phyloP scores from a whole-genome alignment of 306 rosid genomes.

The Quercus suber region DNA sequence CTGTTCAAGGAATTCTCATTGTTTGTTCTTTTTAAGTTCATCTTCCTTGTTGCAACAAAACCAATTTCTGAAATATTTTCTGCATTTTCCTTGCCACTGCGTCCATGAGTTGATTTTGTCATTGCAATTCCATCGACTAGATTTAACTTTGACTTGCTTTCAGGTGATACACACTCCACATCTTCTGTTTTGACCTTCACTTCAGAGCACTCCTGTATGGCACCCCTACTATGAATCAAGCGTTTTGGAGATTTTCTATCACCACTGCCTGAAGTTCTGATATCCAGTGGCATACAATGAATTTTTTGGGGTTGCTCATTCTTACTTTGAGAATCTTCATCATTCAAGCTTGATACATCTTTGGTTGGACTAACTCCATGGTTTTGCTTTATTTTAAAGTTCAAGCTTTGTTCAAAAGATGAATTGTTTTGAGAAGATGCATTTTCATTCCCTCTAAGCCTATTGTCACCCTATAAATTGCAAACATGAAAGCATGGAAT shows the following conservation, averaged over 20 bases:
- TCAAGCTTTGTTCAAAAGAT: neutral
- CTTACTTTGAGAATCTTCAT: slow-evolving; percentile 13
- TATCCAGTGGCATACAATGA: neutral
- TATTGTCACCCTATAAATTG: slow-evolving; percentile 30
- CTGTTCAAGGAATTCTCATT: slow-evolving; percentile 33
- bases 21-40: slow-evolving; percentile 4
- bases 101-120: slow-evolving; percentile 26
- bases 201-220: slow-evolving; percentile 14
- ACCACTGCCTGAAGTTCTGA: slow-evolving; percentile 11
- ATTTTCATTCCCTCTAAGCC: neutral
- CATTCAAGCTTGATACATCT: slow-evolving; percentile 18
- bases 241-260: slow-evolving; percentile 9
- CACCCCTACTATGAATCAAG: slow-evolving; percentile 3
- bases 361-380: slow-evolving; percentile 14
- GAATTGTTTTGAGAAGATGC: neutral
- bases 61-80: slow-evolving; percentile 31
- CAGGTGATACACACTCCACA: neutral
- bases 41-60: slow-evolving; percentile 58
- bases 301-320: slow-evolving; percentile 1
- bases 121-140: slow-evolving; percentile 17
- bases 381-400: slow-evolving; percentile 20
- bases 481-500: slow-evolving; percentile 7
- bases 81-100: slow-evolving; percentile 35
- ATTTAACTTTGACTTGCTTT: neutral
- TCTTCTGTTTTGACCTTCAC: slow-evolving; percentile 20